A percentile compares a stretch with the other conserved stretches of the same genome.
Conservation (phyloP, 2,329 filamentous ascomycete genomes). For the Bipolaris zeicola region DNA sequence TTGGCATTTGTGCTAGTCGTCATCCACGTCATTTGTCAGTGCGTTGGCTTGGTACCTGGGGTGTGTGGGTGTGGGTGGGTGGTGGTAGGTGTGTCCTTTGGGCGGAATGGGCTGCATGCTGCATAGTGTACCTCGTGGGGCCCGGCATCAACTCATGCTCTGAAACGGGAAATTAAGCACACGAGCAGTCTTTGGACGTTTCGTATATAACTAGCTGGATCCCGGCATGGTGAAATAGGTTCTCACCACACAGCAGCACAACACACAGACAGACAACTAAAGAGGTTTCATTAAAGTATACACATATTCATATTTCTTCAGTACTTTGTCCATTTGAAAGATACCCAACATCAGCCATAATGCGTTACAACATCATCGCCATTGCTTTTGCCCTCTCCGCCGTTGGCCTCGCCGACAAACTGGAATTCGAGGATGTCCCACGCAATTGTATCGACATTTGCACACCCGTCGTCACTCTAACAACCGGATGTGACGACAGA, state of each 20-base stretch:
- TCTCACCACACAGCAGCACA: not conserved
- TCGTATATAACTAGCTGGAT: not conserved
- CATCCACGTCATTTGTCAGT: constrained; percentile 1
- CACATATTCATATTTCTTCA: not conserved
- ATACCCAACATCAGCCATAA: not conserved
- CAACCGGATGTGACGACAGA: constrained; percentile 2
- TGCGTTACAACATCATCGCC: constrained; percentile 11
- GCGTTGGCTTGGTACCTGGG: not conserved
- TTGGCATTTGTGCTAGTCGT: constrained; percentile 3
- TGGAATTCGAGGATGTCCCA: constrained; percentile 7
- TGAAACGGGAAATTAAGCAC: constrained; percentile 7
- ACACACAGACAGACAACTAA: not conserved
- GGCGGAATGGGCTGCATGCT: not conserved
- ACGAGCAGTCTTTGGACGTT: not conserved
- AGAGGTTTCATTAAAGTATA: no score
- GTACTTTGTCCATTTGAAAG: not conserved
- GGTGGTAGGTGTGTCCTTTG: not conserved
- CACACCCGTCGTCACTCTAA: not conserved
- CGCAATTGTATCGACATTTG: not conserved
- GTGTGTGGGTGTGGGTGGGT: not conserved
- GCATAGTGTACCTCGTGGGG: not conserved
- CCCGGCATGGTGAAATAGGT: no score
- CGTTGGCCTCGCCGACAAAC: constrained; percentile 5
- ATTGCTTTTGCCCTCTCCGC: constrained; percentile 4
- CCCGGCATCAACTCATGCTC: not conserved